Base-by-base conservation (phyloP, 768 basidiomycete species). In the Sarcomyxa edulis region DNA sequence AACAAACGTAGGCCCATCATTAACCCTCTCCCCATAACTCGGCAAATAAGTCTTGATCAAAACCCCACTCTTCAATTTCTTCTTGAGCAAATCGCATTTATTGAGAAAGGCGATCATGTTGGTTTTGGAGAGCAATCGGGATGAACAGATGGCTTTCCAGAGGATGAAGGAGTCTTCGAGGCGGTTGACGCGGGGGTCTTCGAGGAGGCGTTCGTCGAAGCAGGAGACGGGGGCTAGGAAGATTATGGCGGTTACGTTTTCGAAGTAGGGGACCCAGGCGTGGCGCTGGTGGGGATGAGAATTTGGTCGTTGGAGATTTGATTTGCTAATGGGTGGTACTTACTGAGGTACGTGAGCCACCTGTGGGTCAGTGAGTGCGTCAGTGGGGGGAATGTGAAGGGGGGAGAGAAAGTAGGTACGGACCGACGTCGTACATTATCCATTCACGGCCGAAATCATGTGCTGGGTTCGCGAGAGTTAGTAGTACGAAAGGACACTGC, bases 101-200 rank as follows among this genome's bases (percentile, higher is more conserved):
- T 88, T 88, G 40, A 86, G 59, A 58, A 88, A 88, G 16, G 85
- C 66, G 32, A 86, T 74, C 40, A 86, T 66, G 39, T 76, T 79
- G 8, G 76, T 69, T 38, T 70, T 72, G 7, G 69, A 56, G 6
- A 88, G 74, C 2, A 87, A 64, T 47, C 64, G 66, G 24, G 74
- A 78, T 11, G 65, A 50, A 58, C 80, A 83, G 28, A 88, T 66
- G 1, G 73, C 66, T 19, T 64, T 69, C 83, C 83, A 88, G 3
- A 88, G 69, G 33, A 68, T 65, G 43, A 85, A 69, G 1, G 83
- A 81, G 54, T 88, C 85, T 54, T 87, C 81, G 11, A 85, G 66
- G 7, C 83, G 69, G 46, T 84, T 84, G 36, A 84, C 71, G 7
- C 61, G 62, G 5, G 66, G 66, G 48, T 85, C 81, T 59, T 86